A percentile compares a stretch with the other conserved stretches of the same genome.
These are phyloP conservation scores for Aaosphaeria arxii DNA, from an alignment of 2,329 filamentous ascomycete species.

Conservation along the genomic window DNA sequence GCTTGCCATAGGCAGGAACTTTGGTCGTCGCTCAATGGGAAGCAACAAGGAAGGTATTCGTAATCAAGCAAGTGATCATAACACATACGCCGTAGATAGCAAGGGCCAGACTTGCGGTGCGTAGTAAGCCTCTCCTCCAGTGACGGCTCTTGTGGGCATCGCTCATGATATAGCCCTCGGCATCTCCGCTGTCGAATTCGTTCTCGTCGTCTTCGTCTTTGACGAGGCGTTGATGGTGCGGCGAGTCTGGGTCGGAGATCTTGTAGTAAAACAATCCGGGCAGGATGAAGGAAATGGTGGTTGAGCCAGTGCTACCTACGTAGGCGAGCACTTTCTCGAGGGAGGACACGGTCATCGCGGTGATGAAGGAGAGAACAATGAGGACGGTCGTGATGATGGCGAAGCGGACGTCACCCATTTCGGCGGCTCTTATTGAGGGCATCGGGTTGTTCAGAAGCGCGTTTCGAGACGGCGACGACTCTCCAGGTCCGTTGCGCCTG, in stretches of 20 bases:
- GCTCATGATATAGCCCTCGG: slow-evolving; percentile 42
- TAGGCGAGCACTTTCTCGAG: slow-evolving; percentile 91
- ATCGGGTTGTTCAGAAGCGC: slow-evolving; percentile 42
- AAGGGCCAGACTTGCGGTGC: slow-evolving; percentile 71
- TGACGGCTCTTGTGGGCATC: slow-evolving; percentile 56
- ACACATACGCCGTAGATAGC: slow-evolving; percentile 81
- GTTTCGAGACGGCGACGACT: slow-evolving; percentile 40
- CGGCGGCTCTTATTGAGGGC: slow-evolving; percentile 32
- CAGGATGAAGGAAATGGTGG: slow-evolving; percentile 94
- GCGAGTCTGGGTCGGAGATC: slow-evolving; percentile 85
- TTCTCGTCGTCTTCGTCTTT: slow-evolving; percentile 90
- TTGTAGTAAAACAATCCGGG: slow-evolving; percentile 98
- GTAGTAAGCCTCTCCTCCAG: slow-evolving; percentile 62
- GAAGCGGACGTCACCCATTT: slow-evolving; percentile 85
- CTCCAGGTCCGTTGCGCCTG: slow-evolving; percentile 32
- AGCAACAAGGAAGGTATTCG: slow-evolving; percentile 77
- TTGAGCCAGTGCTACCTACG: slow-evolving; percentile 90
- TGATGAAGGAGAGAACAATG: slow-evolving; percentile 78
- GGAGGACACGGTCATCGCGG: slow-evolving; percentile 85
- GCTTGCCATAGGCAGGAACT: no score
- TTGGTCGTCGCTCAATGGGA: slow-evolving; percentile 48
- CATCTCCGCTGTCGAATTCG: slow-evolving; percentile 56
- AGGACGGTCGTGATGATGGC: slow-evolving; percentile 84
- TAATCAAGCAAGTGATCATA: slow-evolving; percentile 83
- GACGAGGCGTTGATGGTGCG: slow-evolving; percentile 78